Evolutionary conservation across 805 yeast species (phyloP).

Genomic region (Saccharomycopsis fodiens): DNA sequence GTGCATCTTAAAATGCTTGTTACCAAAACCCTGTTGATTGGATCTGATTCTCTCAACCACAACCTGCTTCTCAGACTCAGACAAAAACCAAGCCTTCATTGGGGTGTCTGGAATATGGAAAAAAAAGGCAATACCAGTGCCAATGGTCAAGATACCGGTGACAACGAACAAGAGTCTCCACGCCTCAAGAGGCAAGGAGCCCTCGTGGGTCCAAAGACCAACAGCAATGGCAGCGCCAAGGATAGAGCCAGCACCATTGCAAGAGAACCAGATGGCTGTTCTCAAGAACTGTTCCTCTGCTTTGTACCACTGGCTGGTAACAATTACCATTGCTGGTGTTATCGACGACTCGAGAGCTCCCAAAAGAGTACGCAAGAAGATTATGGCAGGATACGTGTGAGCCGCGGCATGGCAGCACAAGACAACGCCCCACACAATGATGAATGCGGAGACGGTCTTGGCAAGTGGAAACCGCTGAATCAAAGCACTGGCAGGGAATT

Average conservation of each 20-base stretch:
- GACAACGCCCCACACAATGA: slow-evolving; percentile 58
- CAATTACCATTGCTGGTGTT: slow-evolving; percentile 43
- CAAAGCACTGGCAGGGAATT: slow-evolving; percentile 37
- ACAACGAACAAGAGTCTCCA: slow-evolving; percentile 51
- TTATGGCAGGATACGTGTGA: slow-evolving; percentile 37
- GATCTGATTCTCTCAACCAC: slow-evolving; percentile 37
- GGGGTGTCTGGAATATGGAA: slow-evolving; percentile 45
- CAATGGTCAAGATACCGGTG: slow-evolving; percentile 46
- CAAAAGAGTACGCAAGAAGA: slow-evolving; percentile 40
- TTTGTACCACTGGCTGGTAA: slow-evolving; percentile 32
- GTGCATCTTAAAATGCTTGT: slow-evolving; percentile 30
- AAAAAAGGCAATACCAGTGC: slow-evolving; percentile 35
- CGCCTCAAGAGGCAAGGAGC: slow-evolving; percentile 30
- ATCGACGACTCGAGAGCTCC: slow-evolving; percentile 48
- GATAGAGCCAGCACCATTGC: slow-evolving; percentile 30
- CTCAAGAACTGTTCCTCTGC: slow-evolving; percentile 29
- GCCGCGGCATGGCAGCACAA: slow-evolving; percentile 43
- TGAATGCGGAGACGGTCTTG: slow-evolving; percentile 38
- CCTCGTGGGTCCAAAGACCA: slow-evolving; percentile 33
- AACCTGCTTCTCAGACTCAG: slow-evolving; percentile 33
- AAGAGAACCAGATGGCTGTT: slow-evolving; percentile 32
- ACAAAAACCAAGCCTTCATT: slow-evolving; percentile 31
- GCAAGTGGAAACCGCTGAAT: slow-evolving; percentile 54
- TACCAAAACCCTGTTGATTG: slow-evolving; percentile 40
- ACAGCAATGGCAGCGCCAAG: slow-evolving; percentile 42